phyloP scores from a whole-genome alignment of 2,329 filamentous ascomycete genomes.

The Fusarium scirpi region DNA sequence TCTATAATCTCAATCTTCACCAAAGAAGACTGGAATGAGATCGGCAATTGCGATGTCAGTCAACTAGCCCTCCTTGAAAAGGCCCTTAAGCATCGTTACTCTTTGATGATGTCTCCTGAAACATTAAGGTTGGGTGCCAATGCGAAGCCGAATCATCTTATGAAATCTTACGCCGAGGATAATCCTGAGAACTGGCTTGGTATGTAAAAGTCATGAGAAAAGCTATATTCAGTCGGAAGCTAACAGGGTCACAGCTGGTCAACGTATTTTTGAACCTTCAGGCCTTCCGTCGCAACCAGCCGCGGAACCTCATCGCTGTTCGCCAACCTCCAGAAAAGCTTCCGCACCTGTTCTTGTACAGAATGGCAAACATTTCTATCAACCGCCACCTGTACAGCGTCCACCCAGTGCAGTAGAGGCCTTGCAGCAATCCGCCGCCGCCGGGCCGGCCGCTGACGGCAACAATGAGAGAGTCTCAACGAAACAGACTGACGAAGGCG shows the following conservation, averaged over 20 bases:
- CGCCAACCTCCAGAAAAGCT: conserved; percentile 34
- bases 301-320: conserved; percentile 34
- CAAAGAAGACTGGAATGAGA: conserved; percentile 43
- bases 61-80: conserved; percentile 46
- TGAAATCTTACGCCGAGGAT: conserved; percentile 43
- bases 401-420: conserved; percentile 43
- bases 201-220: conserved; percentile 33
- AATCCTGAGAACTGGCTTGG: conserved; percentile 55
- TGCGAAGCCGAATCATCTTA: conserved; percentile 44
- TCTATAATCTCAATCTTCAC: conserved; percentile 48
- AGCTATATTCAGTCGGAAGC: background rate
- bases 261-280: conserved; percentile 43
- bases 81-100: conserved; percentile 51
- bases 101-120: conserved; percentile 41
- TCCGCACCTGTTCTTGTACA: conserved; percentile 33
- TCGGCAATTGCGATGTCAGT: conserved; percentile 44
- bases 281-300: conserved; percentile 49
- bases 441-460: conserved; percentile 33
- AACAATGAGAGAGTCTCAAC: conserved; percentile 1
- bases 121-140: conserved; percentile 13
- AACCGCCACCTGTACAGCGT: conserved; percentile 7
- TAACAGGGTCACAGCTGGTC: conserved; percentile 47
- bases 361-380: conserved; percentile 47
- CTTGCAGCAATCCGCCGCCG: conserved; percentile 48
- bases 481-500: background rate